phyloP scores from a whole-genome alignment of 805 yeast species.

The Cyberlindnera meyerae region DNA sequence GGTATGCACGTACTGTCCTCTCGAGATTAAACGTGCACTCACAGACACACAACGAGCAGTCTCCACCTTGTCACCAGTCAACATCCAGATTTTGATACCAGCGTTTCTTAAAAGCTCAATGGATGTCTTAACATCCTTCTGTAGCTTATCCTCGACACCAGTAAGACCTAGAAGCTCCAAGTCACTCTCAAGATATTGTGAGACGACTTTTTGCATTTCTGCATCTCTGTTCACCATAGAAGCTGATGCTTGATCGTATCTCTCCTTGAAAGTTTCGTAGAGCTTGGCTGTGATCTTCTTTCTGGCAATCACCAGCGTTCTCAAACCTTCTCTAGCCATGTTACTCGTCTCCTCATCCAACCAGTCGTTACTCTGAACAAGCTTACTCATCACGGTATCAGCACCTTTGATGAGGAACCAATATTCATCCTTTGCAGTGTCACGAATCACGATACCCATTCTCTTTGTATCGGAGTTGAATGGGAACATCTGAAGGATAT shows the following conservation, averaged over 20 bases:
- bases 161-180: constrained; percentile 86
- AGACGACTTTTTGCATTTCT: constrained; percentile 62
- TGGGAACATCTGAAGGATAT: constrained; percentile 82
- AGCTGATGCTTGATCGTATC: constrained; percentile 67
- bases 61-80: constrained; percentile 98
- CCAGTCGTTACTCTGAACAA: constrained; percentile 90
- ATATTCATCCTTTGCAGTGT: constrained; percentile 55
- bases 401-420: constrained; percentile 96
- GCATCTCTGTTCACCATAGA: constrained; percentile 78
- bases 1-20: constrained; percentile 92
- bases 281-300: constrained; percentile 53
- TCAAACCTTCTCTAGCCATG: constrained; percentile 96
- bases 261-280: constrained; percentile 59
- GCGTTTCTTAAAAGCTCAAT: constrained; percentile 92
- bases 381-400: constrained; percentile 83
- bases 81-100: constrained; percentile 97
- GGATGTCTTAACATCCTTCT: constrained; percentile 84
- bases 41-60: constrained; percentile 97
- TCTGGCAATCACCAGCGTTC: constrained; percentile 92
- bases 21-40: constrained; percentile 85
- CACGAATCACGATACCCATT: constrained; percentile 86
- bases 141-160: constrained; percentile 96
- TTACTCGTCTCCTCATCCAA: constrained; percentile 94
- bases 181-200: constrained; percentile 71
- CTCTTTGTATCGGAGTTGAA: constrained; percentile 93